phyloP scores from a whole-genome alignment of 2,329 filamentous ascomycete genomes.

The Trichoderma sp. region DNA sequence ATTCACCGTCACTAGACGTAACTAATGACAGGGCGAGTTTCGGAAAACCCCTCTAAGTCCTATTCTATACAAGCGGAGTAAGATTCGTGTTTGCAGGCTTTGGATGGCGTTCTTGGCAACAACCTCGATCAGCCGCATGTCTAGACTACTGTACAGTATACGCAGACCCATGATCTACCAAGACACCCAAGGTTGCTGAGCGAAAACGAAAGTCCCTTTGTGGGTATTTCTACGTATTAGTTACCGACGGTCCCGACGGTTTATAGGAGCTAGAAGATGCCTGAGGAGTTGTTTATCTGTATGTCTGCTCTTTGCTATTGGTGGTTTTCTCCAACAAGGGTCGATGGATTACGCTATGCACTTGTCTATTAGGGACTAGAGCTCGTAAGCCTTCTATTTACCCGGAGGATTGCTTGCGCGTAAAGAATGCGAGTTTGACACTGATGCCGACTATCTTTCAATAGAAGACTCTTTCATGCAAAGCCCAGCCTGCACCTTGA shows the following conservation, averaged over 20 bases:
- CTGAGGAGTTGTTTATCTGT: neutral
- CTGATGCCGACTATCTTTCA: neutral
- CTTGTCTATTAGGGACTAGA: neutral
- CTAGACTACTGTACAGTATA: neutral
- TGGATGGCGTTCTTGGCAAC: neutral
- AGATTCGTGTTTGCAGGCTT: neutral
- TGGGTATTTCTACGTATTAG: neutral
- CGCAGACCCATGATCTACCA: neutral
- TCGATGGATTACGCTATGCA: neutral
- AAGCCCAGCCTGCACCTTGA: neutral
- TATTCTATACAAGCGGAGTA: neutral
- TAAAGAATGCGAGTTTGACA: neutral
- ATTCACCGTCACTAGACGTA: neutral
- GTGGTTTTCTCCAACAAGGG: neutral
- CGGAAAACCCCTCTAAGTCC: neutral
- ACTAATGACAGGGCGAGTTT: neutral
- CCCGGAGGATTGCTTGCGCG: neutral
- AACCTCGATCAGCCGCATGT: neutral
- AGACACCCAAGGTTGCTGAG: neutral
- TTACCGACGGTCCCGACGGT: neutral
- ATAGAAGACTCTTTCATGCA: neutral
- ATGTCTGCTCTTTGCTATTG: neutral
- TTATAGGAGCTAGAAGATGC: neutral
- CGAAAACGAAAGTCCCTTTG: neutral
- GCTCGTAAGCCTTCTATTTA: neutral